Conservation (phyloP, 495 filamentous ascomycete genomes). For the Cairneyella variabilis region DNA sequence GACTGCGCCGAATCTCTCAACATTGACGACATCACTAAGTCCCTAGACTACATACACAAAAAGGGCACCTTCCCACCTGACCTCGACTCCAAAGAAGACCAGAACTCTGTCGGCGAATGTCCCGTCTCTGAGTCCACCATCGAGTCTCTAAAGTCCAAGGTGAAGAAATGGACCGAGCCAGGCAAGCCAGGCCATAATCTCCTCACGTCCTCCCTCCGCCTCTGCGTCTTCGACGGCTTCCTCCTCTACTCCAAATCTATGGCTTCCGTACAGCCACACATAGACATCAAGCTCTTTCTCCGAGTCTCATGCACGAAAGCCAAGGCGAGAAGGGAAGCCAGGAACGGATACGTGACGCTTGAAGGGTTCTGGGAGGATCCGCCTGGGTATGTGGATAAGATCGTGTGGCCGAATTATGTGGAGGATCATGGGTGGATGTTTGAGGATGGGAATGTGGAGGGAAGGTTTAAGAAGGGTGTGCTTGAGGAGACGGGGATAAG, state of each 20-base stretch:
- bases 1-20: constrained; percentile 76
- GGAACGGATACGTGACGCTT: constrained; percentile 82
- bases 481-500: constrained; percentile 41
- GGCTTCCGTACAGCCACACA: constrained; percentile 43
- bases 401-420: constrained; percentile 95
- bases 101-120: constrained; percentile 55
- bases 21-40: constrained; percentile 54
- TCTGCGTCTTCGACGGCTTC: constrained; percentile 77
- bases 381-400: constrained; percentile 85
- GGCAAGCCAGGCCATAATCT: constrained; percentile 30
- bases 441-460: constrained; percentile 57
- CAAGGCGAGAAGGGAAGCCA: constrained; percentile 61
- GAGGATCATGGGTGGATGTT: constrained; percentile 74
- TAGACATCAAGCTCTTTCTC: constrained; percentile 76
- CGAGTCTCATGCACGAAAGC: constrained; percentile 56
- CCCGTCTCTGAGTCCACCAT: constrained; percentile 41
- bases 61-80: constrained; percentile 61
- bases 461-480: constrained; percentile 39
- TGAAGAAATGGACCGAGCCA: constrained; percentile 37
- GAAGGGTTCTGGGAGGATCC: constrained; percentile 95
- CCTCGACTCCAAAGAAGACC: constrained; percentile 66
- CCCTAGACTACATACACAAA: constrained; percentile 58
- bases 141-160: constrained; percentile 31
- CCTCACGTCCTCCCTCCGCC: constrained; percentile 25
- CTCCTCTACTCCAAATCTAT: constrained; percentile 61